These are phyloP conservation scores for Candida labiduridarum DNA, from an alignment of 1,139 yeast genomes.

Conservation along the genomic window DNA sequence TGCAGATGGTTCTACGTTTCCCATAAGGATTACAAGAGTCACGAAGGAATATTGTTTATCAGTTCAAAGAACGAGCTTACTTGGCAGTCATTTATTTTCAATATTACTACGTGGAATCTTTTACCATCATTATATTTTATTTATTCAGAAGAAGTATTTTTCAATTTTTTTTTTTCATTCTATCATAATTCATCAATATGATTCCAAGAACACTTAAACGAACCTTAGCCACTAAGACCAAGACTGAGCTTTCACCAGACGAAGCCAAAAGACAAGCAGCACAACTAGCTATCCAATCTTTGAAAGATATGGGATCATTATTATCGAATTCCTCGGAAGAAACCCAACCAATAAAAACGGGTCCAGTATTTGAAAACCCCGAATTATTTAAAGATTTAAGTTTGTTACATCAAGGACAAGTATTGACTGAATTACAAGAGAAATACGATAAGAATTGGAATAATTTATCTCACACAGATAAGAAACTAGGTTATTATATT, in stretches of 20 bases:
- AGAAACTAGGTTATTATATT: constrained; percentile 55
- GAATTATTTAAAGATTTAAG: constrained; percentile 44
- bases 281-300: constrained; percentile 42
- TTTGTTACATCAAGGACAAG: constrained; percentile 60
- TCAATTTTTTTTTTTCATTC: too few species aligned
- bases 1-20: too few species aligned
- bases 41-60: too few species aligned
- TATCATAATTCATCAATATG: neutral
- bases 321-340: constrained; percentile 34
- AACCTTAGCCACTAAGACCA: constrained; percentile 1
- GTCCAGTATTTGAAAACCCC: constrained; percentile 53
- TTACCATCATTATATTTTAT: too few species aligned
- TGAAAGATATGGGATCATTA: constrained; percentile 45
- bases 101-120: too few species aligned
- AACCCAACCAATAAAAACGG: constrained; percentile 56
- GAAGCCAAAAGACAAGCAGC: constrained; percentile 38
- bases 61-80: too few species aligned
- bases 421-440: constrained; percentile 54
- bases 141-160: too few species aligned
- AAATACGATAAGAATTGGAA: constrained; percentile 57
- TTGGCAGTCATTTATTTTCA: too few species aligned
- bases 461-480: constrained; percentile 44
- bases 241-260: constrained; percentile 16
- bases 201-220: constrained; percentile 1
- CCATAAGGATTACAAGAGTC: too few species aligned